Evolutionary conservation across 2,329 filamentous ascomycete species (phyloP), one percentile per base, ranked within the genome.

Genomic region (Stenocarpella maydis): DNA sequence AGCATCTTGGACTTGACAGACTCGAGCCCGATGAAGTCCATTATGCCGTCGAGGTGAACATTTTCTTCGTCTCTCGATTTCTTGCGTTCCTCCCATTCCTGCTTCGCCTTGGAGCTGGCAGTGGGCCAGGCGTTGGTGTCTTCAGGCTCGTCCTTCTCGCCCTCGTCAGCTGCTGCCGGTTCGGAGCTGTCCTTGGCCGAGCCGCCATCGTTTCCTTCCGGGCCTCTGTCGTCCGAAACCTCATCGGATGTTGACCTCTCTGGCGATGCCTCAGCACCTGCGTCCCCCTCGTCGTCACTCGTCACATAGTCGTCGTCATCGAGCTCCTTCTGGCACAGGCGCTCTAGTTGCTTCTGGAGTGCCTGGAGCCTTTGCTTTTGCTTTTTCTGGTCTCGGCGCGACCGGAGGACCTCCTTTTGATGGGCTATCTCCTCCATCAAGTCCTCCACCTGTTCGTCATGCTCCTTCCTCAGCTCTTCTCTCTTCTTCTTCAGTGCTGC

Each of bases 1-100:
- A 67, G 52, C 64, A 67, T 67, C 41, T 58, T 67, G 15, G 52
- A 8, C 24, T 67, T 67, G 7, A 67, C 64, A 26, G 64, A 58
- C 41, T 67, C 64, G n/a, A 67, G 43, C 10, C 64, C 64, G 28
- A 67, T 67, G 5, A 58, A 47, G 8, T 58, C 64, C 64, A 67
- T 67, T n/a, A 67, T 58, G 1, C 28, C 28, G 21, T 67, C 64
- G 0, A 67, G 52, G 19, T 67, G 41, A 49, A 15, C 7, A 21
- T 67, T 67, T 17, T 24, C 52, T 55, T 58, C 52, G 0, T 58
- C 64, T n/a, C 43, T 67, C 5, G 41, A 55, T 24, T 37, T 47
- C 24, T 67, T 67, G 21, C 50, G 43, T 4, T 45, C 43, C 19
- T 67, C 64, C 64, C 64, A 67, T 45, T 37, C 64, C 43, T 67